These are phyloP conservation scores for Oleoguttula mirabilis DNA, from an alignment of 495 filamentous ascomycete genomes.

Conservation along the genomic window DNA sequence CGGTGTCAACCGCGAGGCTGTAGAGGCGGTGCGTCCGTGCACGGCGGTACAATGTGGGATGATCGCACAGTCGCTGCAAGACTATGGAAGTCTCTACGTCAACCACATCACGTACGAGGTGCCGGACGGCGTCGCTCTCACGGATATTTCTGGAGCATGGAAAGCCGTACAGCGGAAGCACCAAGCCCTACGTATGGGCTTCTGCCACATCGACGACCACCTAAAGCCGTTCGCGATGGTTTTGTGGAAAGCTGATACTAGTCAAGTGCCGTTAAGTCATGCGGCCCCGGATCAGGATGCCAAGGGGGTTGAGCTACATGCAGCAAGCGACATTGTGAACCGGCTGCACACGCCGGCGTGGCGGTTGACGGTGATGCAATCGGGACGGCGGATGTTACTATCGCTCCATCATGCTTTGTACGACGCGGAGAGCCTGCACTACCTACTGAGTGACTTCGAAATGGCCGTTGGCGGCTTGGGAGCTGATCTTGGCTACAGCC, in stretches of 20 bases:
- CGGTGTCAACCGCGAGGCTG: slow-evolving; percentile 1
- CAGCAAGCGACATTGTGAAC: slow-evolving; percentile 9
- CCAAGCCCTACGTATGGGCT: slow-evolving; percentile 31
- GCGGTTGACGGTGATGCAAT: slow-evolving; percentile 30
- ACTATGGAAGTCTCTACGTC: slow-evolving; percentile 46
- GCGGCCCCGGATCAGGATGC: slow-evolving; percentile 32
- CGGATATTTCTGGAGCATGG: slow-evolving; percentile 24
- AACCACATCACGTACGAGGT: slow-evolving; percentile 45
- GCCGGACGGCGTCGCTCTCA: background rate
- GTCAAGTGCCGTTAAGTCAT: too few species aligned
- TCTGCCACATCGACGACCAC: slow-evolving; percentile 19
- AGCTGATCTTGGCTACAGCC: slow-evolving; percentile 17
- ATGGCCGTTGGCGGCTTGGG: slow-evolving; percentile 30
- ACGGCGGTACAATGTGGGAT: slow-evolving; percentile 53
- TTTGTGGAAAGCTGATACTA: too few species aligned
- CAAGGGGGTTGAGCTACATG: too few species aligned
- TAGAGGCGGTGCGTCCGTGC: slow-evolving; percentile 47
- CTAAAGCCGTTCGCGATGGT: slow-evolving; percentile 55
- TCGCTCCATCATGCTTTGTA: slow-evolving; percentile 65
- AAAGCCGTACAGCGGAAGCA: slow-evolving; percentile 21
- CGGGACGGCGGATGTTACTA: slow-evolving; percentile 32
- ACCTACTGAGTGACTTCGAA: slow-evolving; percentile 46
- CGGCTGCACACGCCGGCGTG: slow-evolving; percentile 38
- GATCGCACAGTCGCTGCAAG: slow-evolving; percentile 47
- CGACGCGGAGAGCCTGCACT: slow-evolving; percentile 56